Evolutionary conservation across 1,139 yeast genomes (phyloP).

Genomic region (Pichia sp.): DNA sequence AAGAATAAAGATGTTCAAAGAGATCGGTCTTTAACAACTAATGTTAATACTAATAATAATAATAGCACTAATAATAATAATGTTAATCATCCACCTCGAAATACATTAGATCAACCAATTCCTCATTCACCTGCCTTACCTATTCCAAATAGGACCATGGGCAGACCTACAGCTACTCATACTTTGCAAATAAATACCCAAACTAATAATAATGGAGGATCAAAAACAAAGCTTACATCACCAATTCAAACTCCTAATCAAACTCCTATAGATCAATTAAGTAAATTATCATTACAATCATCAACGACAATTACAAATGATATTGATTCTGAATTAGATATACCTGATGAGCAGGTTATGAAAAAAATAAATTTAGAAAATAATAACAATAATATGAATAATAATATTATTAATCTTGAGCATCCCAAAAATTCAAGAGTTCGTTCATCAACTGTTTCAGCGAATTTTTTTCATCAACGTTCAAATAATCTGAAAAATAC

Average conservation of each 20-base stretch:
- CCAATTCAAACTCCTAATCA: slow-evolving; percentile 7
- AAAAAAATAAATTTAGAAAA: no score
- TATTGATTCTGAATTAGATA: slow-evolving; percentile 27
- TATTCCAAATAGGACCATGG: slow-evolving; percentile 14
- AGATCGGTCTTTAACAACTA: background rate
- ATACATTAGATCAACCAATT: no score
- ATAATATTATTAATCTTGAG: no score
- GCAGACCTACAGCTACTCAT: slow-evolving; percentile 13
- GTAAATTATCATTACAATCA: slow-evolving; percentile 26
- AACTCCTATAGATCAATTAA: slow-evolving; percentile 17
- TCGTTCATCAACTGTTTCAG: slow-evolving; percentile 18
- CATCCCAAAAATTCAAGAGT: slow-evolving; percentile 7
- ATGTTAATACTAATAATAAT: no score
- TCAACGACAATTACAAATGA: slow-evolving; percentile 27
- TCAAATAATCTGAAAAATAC: background rate
- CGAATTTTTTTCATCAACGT: background rate
- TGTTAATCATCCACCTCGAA: background rate
- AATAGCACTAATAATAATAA: no score
- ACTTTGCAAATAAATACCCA: slow-evolving; percentile 17
- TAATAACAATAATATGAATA: no score
- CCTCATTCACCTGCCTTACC: slow-evolving; percentile 10
- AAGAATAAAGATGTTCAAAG: background rate
- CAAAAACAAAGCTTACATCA: background rate
- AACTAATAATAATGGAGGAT: background rate
- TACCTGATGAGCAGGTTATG: slow-evolving; percentile 11